Evolutionary conservation across 2,329 filamentous ascomycete species (phyloP), one percentile per base, ranked within the genome.

Genomic region (Paraphoma chrysanthemicola): DNA sequence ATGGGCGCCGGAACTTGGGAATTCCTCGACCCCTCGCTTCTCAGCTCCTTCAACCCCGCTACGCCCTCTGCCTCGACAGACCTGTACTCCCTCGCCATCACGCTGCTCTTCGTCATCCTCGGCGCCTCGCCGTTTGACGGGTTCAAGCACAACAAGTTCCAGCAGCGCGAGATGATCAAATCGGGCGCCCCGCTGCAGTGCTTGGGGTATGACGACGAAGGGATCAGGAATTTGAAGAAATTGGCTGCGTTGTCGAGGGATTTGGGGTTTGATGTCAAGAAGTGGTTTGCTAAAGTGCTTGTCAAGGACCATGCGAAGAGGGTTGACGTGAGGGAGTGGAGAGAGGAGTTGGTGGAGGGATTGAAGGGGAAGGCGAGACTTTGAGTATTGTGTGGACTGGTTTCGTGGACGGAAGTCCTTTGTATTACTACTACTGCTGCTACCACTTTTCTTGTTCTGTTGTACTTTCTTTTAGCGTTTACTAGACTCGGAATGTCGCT

Each of bases 1-100:
- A 68, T 77, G 7, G 80, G 78, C 43, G 78, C 73, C 41, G 80
- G 79, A 0, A 83, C 80, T 0, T 82, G 79, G 78, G 79, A 80
- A 53, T 82, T 73, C 69, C 78, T 82, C 50, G 77, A 78, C 65
- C 75, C 75, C 6, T 59, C 62, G 3, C 68, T 76, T 1, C 65
- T 76, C 38, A 59, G 57, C 39, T 59, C 64, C 5, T 48, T 48
- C 0, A 41, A 49, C 6, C 54, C 64, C 16, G 69, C 52, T 57
- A 73, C 56, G 53, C 76, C 70, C 18, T 77, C 75, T 0, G 64
- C 68, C 2, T 66, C 73, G 0, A 72, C 74, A 2, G 81, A 83
- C 53, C 70, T 81, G 17, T 82, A 80, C 75, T 74, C 76, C 41
- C 70, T 82, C 6, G 80, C 77, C 18, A 75, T 82, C 31, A 80